These are phyloP conservation scores for Chalciporus pseudorubinellus DNA, from an alignment of 768 basidiomycete species.

Conservation along the genomic window DNA sequence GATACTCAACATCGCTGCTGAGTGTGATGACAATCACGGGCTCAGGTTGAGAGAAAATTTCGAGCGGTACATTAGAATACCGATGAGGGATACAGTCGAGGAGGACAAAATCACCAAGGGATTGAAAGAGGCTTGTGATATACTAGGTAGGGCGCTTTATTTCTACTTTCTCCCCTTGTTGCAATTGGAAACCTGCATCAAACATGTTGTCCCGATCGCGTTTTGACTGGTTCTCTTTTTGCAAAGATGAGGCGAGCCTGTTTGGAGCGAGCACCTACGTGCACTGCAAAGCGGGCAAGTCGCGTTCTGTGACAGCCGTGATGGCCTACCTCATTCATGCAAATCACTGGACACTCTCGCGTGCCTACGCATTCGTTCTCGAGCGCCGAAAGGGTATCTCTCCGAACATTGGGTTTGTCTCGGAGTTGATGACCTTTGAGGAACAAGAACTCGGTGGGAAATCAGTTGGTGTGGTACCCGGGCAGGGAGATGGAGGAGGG, in stretches of 20 bases:
- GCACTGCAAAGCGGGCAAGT: conserved; percentile 96
- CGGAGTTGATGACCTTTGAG: conserved; percentile 95
- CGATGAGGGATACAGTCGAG: conserved; percentile 95
- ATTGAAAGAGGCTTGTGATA: conserved; percentile 80
- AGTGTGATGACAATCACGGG: conserved; percentile 85
- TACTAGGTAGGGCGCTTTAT: conserved; percentile 63
- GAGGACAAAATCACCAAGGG: conserved; percentile 84
- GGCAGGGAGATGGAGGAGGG: conserved; percentile 17
- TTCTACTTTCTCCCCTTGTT: background rate
- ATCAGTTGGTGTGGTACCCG: conserved; percentile 27
- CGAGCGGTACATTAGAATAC: conserved; percentile 81
- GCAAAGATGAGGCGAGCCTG: conserved; percentile 82
- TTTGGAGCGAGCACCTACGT: conserved; percentile 91
- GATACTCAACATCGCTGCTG: conserved; percentile 88
- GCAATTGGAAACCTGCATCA: conserved; percentile 3
- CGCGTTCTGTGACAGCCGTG: conserved; percentile 92
- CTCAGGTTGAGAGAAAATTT: conserved; percentile 66
- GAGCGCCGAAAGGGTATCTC: conserved; percentile 93
- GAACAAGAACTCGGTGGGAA: conserved; percentile 79
- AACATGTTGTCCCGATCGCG: background rate
- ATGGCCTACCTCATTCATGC: conserved; percentile 98
- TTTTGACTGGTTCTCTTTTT: conserved; percentile 5
- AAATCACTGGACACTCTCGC: conserved; percentile 93
- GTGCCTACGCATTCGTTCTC: conserved; percentile 87
- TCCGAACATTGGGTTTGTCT: conserved; percentile 97